Percentiles rank a stretch among this genome's conserved stretches.
These are phyloP conservation scores for Paramecium octaurelia DNA, from an alignment of 73 alveolate genomes.

Conservation along the genomic window DNA sequence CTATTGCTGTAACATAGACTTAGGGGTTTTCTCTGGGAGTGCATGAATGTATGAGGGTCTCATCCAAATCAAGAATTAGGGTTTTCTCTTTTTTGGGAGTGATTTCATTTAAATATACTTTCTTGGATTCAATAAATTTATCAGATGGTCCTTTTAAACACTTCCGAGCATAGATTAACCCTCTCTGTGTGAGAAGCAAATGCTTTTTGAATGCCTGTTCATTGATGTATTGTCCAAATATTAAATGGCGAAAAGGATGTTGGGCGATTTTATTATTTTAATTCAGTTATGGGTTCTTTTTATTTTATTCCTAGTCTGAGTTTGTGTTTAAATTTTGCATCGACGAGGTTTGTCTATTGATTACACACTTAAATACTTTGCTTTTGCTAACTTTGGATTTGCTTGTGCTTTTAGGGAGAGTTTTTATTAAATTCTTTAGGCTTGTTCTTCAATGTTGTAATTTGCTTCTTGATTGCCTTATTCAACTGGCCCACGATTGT, in stretches of 20 bases:
- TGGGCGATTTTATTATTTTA: background rate
- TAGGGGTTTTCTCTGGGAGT: constrained; percentile 52
- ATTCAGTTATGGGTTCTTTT: background rate
- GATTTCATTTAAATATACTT: constrained; percentile 37
- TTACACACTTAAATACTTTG: background rate
- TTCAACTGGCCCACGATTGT: background rate
- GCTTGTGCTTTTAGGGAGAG: background rate
- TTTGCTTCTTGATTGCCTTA: background rate
- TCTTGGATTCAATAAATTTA: constrained; percentile 27
- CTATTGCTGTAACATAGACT: background rate
- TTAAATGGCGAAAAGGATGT: constrained; percentile 31
- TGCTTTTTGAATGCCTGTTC: constrained; percentile 20
- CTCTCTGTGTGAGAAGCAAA: constrained; percentile 36
- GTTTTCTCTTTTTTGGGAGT: constrained; percentile 12
- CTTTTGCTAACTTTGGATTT: background rate
- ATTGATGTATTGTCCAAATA: background rate
- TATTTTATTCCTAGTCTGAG: background rate
- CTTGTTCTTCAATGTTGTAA: constrained; percentile 35
- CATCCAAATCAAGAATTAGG: constrained; percentile 46
- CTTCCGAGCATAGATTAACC: constrained; percentile 46
- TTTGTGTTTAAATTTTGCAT: background rate
- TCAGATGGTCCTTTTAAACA: constrained; percentile 63
- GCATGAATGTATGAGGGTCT: constrained; percentile 46
- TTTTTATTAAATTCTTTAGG: background rate
- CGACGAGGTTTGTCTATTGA: background rate